phyloP scores from a whole-genome alignment of 257 asterid species.

The Penstemon barbatus region DNA sequence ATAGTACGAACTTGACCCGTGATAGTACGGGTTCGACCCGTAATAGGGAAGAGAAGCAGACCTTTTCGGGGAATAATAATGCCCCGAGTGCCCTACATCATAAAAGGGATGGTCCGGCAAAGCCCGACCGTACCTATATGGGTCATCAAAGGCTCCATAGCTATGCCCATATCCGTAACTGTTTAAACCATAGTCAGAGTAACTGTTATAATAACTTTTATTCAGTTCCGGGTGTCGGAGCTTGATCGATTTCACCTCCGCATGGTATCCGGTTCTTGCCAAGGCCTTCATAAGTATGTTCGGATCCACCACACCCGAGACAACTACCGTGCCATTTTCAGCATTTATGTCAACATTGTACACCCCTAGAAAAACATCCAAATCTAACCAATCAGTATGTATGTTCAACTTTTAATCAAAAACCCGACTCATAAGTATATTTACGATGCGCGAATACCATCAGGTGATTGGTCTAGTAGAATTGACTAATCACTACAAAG shows the following conservation, averaged over 20 bases:
- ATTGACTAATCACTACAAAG: no score
- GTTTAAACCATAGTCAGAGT: constrained; percentile 6
- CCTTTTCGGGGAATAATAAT: constrained; percentile 11
- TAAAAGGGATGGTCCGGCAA: constrained; percentile 18
- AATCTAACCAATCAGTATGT: no score
- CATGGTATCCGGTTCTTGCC: constrained; percentile 50
- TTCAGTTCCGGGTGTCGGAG: constrained; percentile 41
- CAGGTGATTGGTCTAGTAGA: no score
- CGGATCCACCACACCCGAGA: constrained; percentile 39
- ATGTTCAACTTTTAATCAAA: no score
- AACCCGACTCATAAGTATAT: no score
- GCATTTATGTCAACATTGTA: constrained; percentile 45
- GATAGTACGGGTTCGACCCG: constrained; percentile 2
- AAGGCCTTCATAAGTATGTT: constrained; percentile 46
- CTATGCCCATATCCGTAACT: constrained; percentile 16
- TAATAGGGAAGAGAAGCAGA: constrained; percentile 11
- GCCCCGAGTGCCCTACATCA: not conserved
- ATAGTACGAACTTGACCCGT: constrained; percentile 9
- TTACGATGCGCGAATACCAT: no score
- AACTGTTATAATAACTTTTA: not conserved
- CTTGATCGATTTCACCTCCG: constrained; percentile 43
- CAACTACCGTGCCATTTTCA: constrained; percentile 31
- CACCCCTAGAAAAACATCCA: constrained; percentile 32
- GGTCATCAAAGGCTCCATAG: constrained; percentile 5
- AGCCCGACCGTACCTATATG: constrained; percentile 22